Evolutionary conservation across 2,329 filamentous ascomycete species (phyloP).

Genomic region (Graphiopsis chlorocephala): DNA sequence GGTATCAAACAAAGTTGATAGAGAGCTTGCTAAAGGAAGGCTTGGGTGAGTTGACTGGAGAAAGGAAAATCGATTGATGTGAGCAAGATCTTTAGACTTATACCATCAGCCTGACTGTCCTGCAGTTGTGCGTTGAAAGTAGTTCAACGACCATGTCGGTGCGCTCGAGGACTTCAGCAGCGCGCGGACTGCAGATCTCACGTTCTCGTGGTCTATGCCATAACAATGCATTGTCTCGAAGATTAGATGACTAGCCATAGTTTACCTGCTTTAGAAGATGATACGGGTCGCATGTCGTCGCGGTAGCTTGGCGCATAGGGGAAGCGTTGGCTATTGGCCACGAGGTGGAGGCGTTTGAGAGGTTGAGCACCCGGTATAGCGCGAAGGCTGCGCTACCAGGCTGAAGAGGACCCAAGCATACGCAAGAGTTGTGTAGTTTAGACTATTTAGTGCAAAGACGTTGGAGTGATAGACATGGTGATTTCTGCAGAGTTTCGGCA

Average conservation of each 20-base stretch:
- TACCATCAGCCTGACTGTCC: not conserved
- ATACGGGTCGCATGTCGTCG: not conserved
- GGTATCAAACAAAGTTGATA: constrained; percentile 9
- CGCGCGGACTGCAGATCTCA: not conserved
- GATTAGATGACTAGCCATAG: not conserved
- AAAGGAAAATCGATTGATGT: not conserved
- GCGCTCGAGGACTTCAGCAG: not conserved
- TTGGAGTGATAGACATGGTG: not conserved
- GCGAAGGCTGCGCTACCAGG: not conserved
- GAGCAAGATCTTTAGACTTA: not conserved
- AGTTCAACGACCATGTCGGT: not conserved
- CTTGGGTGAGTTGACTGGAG: not conserved
- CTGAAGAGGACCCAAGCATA: not conserved
- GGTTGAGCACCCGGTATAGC: not conserved
- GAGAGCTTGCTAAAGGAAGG: not conserved
- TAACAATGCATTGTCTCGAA: not conserved
- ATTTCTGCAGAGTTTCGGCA: constrained; percentile 3
- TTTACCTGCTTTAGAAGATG: not conserved
- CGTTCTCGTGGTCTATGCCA: not conserved
- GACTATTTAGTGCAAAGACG: not conserved
- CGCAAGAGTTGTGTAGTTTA: not conserved
- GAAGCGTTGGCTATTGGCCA: not conserved
- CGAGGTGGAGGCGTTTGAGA: not conserved
- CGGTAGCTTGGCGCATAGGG: not conserved
- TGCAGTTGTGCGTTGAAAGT: not conserved